A percentile compares a stretch with the other conserved stretches of the same genome.
Evolutionary conservation across 331 rosid genomes (phyloP).

Genomic region (Saraca asoca): DNA sequence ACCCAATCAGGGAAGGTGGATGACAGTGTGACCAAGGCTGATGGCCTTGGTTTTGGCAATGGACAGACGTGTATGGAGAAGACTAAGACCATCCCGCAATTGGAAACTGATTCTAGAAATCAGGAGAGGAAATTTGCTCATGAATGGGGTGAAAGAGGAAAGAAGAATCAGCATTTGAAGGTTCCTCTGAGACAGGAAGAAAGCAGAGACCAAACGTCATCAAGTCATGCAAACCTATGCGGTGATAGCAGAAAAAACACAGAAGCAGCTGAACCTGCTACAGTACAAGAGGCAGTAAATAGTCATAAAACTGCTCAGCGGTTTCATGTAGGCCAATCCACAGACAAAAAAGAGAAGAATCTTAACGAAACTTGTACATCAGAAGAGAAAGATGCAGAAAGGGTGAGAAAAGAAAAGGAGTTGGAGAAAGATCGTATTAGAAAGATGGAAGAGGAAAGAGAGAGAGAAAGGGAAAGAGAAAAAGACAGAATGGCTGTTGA

Average conservation of each 20-base stretch:
- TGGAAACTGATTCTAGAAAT: slow-evolving; percentile 44
- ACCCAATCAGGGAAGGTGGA: slow-evolving; percentile 40
- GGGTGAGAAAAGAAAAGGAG: slow-evolving; percentile 55
- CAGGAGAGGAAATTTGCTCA: slow-evolving; percentile 47
- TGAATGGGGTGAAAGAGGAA: slow-evolving; percentile 48
- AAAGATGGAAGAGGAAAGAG: slow-evolving; percentile 70
- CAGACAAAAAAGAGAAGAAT: slow-evolving; percentile 53
- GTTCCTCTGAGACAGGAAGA: slow-evolving; percentile 41
- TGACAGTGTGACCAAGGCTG: slow-evolving; percentile 38
- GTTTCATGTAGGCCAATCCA: slow-evolving; percentile 42
- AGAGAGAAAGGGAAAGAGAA: slow-evolving; percentile 78
- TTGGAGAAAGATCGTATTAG: slow-evolving; percentile 59
- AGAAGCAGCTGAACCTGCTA: slow-evolving; percentile 42
- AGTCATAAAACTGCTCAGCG: slow-evolving; percentile 43
- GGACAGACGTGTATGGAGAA: slow-evolving; percentile 40
- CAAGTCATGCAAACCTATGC: slow-evolving; percentile 38
- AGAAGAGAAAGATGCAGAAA: slow-evolving; percentile 56
- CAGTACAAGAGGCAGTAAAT: slow-evolving; percentile 39
- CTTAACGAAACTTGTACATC: slow-evolving; percentile 35
- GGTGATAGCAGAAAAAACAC: slow-evolving; percentile 45
- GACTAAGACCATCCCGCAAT: slow-evolving; percentile 37
- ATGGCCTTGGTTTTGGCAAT: slow-evolving; percentile 40
- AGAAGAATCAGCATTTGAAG: slow-evolving; percentile 38
- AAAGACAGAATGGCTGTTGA: slow-evolving; percentile 81
- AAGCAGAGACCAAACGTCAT: slow-evolving; percentile 34